Evolutionary conservation across 805 yeast genomes (phyloP).

Genomic region (Candida tibetensis): DNA sequence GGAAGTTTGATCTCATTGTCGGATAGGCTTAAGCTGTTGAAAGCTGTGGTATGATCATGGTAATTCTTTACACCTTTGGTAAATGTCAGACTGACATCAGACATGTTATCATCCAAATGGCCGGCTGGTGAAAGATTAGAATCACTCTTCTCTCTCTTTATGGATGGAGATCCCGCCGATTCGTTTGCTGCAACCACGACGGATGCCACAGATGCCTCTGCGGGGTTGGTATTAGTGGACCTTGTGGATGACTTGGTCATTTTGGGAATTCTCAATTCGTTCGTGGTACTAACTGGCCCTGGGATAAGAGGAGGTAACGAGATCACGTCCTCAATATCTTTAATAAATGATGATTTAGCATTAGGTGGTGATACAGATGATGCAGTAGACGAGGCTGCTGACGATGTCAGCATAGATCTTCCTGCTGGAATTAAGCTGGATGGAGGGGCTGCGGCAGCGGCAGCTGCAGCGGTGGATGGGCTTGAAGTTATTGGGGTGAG

Average conservation of each 20-base stretch:
- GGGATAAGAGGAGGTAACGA: slow-evolving; percentile 3
- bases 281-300: neutral
- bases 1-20: slow-evolving; percentile 11
- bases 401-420: neutral
- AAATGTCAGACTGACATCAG: neutral
- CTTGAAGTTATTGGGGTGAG: slow-evolving; percentile 12
- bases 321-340: neutral
- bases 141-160: neutral
- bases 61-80: neutral
- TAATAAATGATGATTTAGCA: slow-evolving; percentile 1
- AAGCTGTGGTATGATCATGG: slow-evolving; percentile 9
- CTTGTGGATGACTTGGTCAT: neutral
- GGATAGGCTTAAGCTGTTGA: slow-evolving; percentile 10
- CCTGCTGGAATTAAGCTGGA: neutral
- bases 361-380: slow-evolving; percentile 5
- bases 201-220: neutral
- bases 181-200: neutral
- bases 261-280: slow-evolving; percentile 5
- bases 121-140: neutral
- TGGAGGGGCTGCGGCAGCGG: slow-evolving; percentile 9
- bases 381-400: slow-evolving; percentile 2
- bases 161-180: neutral
- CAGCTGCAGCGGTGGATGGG: slow-evolving; percentile 10
- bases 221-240: neutral
- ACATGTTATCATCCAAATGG: neutral